A percentile compares a stretch with the other conserved stretches of the same genome.
Conservation (phyloP, 1,284 basidiomycete genomes). For the Amylostereum areolatum region DNA sequence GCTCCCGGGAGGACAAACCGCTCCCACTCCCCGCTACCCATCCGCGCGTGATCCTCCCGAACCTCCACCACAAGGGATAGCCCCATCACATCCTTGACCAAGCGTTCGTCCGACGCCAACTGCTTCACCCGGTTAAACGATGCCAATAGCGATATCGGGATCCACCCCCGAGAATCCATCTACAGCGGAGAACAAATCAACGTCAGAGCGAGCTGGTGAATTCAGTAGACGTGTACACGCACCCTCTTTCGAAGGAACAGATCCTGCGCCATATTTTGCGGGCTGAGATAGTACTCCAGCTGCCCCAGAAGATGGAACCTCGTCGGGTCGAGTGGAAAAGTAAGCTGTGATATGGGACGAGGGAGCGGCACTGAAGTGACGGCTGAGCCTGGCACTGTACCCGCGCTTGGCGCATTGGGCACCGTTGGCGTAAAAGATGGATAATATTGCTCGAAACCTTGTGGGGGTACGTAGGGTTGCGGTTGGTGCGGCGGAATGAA, state of each 20-base stretch:
- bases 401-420: conserved; percentile 4
- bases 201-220: background rate
- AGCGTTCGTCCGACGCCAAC: conserved; percentile 57
- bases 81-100: conserved; percentile 69
- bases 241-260: conserved; percentile 76
- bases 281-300: conserved; percentile 85
- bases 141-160: conserved; percentile 73
- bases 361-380: conserved; percentile 37
- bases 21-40: conserved; percentile 52
- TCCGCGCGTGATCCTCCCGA: conserved; percentile 61
- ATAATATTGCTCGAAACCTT: conserved; percentile 10
- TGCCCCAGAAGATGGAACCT: conserved; percentile 70
- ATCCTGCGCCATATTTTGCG: conserved; percentile 82
- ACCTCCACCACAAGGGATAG: conserved; percentile 73
- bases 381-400: conserved; percentile 26
- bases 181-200: conserved; percentile 24
- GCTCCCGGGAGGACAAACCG: conserved; percentile 73
- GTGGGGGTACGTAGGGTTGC: conserved; percentile 11
- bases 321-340: conserved; percentile 59
- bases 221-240: conserved; percentile 18
- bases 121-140: conserved; percentile 82
- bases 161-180: conserved; percentile 92
- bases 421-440: no score
- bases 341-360: conserved; percentile 47
- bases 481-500: conserved; percentile 19